Evolutionary conservation across 805 yeast genomes (phyloP), one percentile per base, ranked within the genome.

Genomic region (Zygosaccharomyces rouxii): DNA sequence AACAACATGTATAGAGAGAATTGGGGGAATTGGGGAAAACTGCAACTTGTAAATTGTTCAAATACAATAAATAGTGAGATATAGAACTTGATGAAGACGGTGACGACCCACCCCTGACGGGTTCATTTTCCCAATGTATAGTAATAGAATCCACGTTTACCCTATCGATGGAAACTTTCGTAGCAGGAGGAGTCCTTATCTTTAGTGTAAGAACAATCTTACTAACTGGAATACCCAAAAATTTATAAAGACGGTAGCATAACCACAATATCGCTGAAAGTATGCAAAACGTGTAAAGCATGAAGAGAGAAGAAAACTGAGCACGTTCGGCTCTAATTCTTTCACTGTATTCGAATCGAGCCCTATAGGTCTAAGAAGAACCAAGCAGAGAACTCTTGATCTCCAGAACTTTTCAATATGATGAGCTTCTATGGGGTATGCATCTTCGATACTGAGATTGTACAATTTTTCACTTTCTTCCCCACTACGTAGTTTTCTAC

Each of bases 111-210:
- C 38, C 19, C 5, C 25, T 31, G 6, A 39, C 16, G 11, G 60
- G 60, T 44, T 65, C 67, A 47, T 66, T 66, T 48, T 66, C 70
- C 70, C 70, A 66, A 52, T 65, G 68, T 11, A 66, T 48, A 2
- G 68, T 61, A 6, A 66, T 56, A 1, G 67, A 55, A 33, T 55
- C 53, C 14, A 47, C 50, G 4, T 65, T 53, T n/a, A 66, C 59
- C 35, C 54, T 60, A 48, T 66, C 70, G 19, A 66, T 62, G 2
- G 70, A 65, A 4, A 65, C 62, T 45, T 65, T 65, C 4, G 64
- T 58, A 3, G 68, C 61, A 14, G 66, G 65, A 26, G 70, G 69
- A 10, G 62, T 61, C 35, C 55, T 55, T 18, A 66, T 56, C 38
- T 61, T 58, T 38, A 64, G 43, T 25, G 59, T 58, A 28, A 56